Evolutionary conservation across 176 grass and related monocot species (phyloP).

Genomic region (Dendrocalamus sinicus): DNA sequence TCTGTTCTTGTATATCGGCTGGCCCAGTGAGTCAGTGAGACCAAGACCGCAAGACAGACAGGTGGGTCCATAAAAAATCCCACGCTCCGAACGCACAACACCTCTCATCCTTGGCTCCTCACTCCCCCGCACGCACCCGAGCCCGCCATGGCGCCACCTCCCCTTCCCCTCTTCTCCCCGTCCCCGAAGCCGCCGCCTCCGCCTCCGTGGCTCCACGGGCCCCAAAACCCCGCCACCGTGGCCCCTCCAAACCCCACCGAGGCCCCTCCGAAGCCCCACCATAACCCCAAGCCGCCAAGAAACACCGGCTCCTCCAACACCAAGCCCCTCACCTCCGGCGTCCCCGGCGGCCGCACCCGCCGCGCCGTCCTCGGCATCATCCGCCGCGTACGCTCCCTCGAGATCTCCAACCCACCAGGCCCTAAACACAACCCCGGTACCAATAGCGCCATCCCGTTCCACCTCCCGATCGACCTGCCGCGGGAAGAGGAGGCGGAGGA

Average conservation of each 20-base stretch:
- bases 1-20: neutral
- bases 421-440: neutral
- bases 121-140: neutral
- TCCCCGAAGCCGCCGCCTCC: conserved; percentile 40
- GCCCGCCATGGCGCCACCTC: conserved; percentile 43
- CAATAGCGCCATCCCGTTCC: neutral
- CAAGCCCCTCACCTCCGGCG: conserved; percentile 54
- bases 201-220: conserved; percentile 47
- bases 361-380: conserved; percentile 63
- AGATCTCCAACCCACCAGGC: conserved; percentile 27
- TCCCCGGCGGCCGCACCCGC: conserved; percentile 61
- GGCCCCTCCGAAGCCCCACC: conserved; percentile 9
- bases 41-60: neutral
- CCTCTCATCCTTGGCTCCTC: conserved; percentile 17
- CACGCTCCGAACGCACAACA: neutral
- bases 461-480: conserved; percentile 40
- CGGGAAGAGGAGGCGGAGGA: neutral
- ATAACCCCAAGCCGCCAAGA: conserved; percentile 25
- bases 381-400: conserved; percentile 63
- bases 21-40: too few species aligned
- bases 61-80: neutral
- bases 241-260: neutral
- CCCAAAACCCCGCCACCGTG: neutral
- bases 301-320: neutral
- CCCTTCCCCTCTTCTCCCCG: conserved; percentile 46